These are phyloP conservation scores for Purpureocillium takamizusanense DNA, from an alignment of 2,329 filamentous ascomycete genomes.

Conservation along the genomic window DNA sequence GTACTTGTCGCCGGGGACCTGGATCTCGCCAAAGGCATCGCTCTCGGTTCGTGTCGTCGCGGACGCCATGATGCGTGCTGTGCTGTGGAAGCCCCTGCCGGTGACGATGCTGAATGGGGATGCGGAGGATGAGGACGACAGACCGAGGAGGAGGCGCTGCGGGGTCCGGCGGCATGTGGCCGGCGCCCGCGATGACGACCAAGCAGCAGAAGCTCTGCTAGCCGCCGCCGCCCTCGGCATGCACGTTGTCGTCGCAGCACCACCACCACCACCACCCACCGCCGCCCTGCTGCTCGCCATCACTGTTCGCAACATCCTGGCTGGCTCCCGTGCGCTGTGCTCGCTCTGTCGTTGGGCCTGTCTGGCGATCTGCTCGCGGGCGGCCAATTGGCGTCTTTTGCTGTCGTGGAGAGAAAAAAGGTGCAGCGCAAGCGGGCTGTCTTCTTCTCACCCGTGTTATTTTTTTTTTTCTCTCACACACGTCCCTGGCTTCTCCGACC, in stretches of 20 bases:
- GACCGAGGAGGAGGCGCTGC: neutral
- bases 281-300: neutral
- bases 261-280: no score
- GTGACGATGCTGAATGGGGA: neutral
- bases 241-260: no score
- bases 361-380: neutral
- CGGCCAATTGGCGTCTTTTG: neutral
- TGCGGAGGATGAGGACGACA: neutral
- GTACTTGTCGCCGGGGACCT: neutral
- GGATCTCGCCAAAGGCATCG: slow-evolving; percentile 21
- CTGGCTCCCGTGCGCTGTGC: neutral
- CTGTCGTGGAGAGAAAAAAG: no score
- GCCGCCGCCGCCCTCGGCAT: neutral
- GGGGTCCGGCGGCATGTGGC: slow-evolving; percentile 1
- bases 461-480: no score
- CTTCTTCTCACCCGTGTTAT: no score
- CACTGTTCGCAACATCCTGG: neutral
- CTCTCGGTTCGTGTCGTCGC: slow-evolving; percentile 73
- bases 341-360: no score
- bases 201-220: neutral
- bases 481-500: no score
- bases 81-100: slow-evolving; percentile 9
- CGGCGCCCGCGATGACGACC: neutral
- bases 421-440: no score
- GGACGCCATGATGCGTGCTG: slow-evolving; percentile 19